A percentile compares a stretch with the other conserved stretches of the same genome.
phyloP scores from a whole-genome alignment of 2,329 filamentous ascomycete genomes.

The Ceratocystis smalleyi region DNA sequence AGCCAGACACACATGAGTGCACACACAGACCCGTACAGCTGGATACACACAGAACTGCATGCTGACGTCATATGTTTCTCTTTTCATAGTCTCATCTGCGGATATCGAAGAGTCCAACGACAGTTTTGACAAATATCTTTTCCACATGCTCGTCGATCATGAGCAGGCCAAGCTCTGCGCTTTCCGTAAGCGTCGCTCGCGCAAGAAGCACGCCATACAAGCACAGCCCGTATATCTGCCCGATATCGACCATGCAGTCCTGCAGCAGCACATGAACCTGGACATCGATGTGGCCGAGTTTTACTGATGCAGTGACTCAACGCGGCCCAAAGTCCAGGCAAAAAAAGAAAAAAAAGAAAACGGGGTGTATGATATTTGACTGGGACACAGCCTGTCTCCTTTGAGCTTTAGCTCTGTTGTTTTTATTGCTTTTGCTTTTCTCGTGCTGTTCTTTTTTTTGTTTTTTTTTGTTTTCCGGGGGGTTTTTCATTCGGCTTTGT shows the following conservation, averaged over 20 bases:
- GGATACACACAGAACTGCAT: neutral
- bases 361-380: neutral
- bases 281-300: neutral
- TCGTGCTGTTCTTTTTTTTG: too few relatives aligned
- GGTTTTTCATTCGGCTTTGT: neutral
- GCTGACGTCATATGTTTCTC: neutral
- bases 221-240: slow-evolving; percentile 6
- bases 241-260: neutral
- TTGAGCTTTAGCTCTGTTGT: slow-evolving; percentile 4
- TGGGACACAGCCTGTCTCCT: neutral
- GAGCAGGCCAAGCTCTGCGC: slow-evolving; percentile 14
- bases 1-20: neutral
- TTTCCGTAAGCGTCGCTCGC: slow-evolving; percentile 11
- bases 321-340: neutral
- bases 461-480: neutral
- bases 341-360: neutral
- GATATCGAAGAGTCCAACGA: slow-evolving; percentile 10
- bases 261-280: slow-evolving; percentile 1
- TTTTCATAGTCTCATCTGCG: neutral
- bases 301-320: neutral
- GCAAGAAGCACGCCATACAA: slow-evolving; percentile 9
- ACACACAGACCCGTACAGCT: neutral
- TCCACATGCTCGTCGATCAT: slow-evolving; percentile 10
- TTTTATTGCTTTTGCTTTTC: neutral
- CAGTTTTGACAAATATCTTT: neutral